Conservation (phyloP, 768 basidiomycete genomes). For the Leccinum sublutescens region DNA sequence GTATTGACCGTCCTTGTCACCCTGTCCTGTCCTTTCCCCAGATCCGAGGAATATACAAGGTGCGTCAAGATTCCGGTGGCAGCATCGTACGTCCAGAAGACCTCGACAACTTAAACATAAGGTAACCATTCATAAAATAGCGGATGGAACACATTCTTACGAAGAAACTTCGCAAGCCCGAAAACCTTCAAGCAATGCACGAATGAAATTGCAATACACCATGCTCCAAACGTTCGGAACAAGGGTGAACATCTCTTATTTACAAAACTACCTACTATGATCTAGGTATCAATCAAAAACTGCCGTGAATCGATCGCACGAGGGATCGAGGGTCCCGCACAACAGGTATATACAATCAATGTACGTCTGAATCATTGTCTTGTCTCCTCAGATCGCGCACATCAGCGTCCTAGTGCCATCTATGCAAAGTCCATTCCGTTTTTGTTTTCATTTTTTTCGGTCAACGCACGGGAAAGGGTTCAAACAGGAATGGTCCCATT, state of each 20-base stretch:
- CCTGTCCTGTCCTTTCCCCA: no score
- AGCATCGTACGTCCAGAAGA: not conserved
- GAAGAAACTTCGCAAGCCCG: no score
- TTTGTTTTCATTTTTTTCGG: not conserved
- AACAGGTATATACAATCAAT: not conserved
- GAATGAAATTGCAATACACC: not conserved
- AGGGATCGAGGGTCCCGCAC: not conserved
- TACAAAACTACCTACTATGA: not conserved
- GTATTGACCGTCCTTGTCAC: not conserved
- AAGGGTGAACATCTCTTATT: not conserved
- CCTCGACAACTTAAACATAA: no score
- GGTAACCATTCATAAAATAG: no score
- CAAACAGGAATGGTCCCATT: slow-evolving; percentile 36
- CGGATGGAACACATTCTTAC: no score
- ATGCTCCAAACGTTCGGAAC: no score
- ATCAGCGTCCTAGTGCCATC: not conserved
- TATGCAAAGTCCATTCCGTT: not conserved
- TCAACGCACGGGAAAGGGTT: not conserved
- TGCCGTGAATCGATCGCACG: no score
- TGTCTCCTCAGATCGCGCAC: not conserved
- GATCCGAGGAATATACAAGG: not conserved
- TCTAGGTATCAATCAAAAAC: not conserved
- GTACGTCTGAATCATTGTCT: not conserved
- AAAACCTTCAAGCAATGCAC: not conserved
- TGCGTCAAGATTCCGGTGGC: not conserved